phyloP scores from a whole-genome alignment of 352 stramenopile genomes.

The Phytophthora pluvialis region DNA sequence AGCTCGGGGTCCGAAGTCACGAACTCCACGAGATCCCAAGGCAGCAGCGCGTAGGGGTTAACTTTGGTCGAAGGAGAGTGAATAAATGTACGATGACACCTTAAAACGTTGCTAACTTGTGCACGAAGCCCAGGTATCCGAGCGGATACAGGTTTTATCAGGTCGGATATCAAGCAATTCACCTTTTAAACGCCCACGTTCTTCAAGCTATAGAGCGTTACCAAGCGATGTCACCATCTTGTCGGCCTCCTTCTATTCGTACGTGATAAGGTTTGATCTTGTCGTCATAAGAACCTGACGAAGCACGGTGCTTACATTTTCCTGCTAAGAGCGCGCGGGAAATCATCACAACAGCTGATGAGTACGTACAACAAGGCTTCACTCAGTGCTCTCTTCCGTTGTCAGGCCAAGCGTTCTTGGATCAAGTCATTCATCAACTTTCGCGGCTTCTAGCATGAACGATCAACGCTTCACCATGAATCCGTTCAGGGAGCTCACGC shows the following conservation, averaged over 20 bases:
- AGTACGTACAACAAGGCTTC: too few relatives aligned
- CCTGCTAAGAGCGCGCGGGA: too few relatives aligned
- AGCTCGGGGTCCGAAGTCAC: slow-evolving; percentile 18
- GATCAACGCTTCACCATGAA: slow-evolving; percentile 31
- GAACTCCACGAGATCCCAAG: slow-evolving; percentile 11
- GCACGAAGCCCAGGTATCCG: too few relatives aligned
- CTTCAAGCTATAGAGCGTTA: too few relatives aligned
- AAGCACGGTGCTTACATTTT: not conserved
- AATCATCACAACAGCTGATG: slow-evolving; percentile 23
- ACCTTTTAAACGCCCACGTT: too few relatives aligned
- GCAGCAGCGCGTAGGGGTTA: not conserved
- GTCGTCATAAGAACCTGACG: slow-evolving; percentile 23
- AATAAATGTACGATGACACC: too few relatives aligned
- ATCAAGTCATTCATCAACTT: slow-evolving; percentile 18
- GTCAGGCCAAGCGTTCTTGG: not conserved
- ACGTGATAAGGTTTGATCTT: slow-evolving; percentile 6
- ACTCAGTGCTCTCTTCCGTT: slow-evolving; percentile 7
- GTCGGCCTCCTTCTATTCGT: too few relatives aligned
- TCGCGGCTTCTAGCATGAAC: slow-evolving; percentile 13
- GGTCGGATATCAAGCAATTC: too few relatives aligned
- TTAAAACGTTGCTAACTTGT: too few relatives aligned
- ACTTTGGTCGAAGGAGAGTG: not conserved
- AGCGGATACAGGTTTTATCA: too few relatives aligned
- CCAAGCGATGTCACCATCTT: too few relatives aligned
- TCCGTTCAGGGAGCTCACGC: slow-evolving; percentile 9